A percentile compares a stretch with the other conserved stretches of the same genome.
These are phyloP conservation scores for Rhodotorula sp. DNA, from an alignment of 1,284 basidiomycete genomes.

Conservation along the genomic window DNA sequence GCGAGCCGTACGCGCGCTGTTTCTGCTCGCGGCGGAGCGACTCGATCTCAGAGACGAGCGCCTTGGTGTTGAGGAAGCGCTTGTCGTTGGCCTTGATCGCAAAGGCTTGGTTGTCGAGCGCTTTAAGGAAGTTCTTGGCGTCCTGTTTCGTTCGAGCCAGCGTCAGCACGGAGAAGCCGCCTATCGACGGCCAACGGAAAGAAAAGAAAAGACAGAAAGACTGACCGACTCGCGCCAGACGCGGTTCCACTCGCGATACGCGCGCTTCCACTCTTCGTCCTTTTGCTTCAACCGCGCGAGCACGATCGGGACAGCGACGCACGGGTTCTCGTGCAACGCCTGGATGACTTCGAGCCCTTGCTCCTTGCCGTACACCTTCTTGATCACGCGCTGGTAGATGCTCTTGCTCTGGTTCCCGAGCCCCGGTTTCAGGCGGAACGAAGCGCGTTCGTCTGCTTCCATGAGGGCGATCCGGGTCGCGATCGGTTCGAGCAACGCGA, in stretches of 20 bases:
- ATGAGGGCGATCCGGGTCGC: constrained; percentile 82
- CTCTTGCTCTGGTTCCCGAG: constrained; percentile 84
- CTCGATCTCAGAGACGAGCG: constrained; percentile 87
- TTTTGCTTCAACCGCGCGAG: constrained; percentile 86
- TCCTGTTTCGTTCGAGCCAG: constrained; percentile 60
- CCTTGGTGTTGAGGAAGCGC: constrained; percentile 86
- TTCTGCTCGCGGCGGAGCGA: constrained; percentile 66
- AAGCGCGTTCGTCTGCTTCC: constrained; percentile 78
- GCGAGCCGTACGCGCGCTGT: constrained; percentile 50
- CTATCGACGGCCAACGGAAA: background rate
- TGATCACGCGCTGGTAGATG: constrained; percentile 90
- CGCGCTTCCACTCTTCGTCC: constrained; percentile 95
- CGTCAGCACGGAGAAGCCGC: too few relatives aligned
- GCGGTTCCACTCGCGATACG: constrained; percentile 92
- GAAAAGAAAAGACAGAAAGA: background rate
- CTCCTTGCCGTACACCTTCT: constrained; percentile 88
- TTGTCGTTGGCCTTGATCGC: constrained; percentile 95
- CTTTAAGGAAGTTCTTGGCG: constrained; percentile 95
- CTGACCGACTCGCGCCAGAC: constrained; percentile 77
- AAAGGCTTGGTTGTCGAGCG: constrained; percentile 92
- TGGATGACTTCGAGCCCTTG: constrained; percentile 80
- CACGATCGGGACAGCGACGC: constrained; percentile 87
- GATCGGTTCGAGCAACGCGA: constrained; percentile 87
- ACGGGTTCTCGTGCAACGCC: constrained; percentile 88
- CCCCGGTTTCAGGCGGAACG: constrained; percentile 80